Base-by-base conservation (phyloP, 208 protist genomes). In the Crithidia expoeki region DNA sequence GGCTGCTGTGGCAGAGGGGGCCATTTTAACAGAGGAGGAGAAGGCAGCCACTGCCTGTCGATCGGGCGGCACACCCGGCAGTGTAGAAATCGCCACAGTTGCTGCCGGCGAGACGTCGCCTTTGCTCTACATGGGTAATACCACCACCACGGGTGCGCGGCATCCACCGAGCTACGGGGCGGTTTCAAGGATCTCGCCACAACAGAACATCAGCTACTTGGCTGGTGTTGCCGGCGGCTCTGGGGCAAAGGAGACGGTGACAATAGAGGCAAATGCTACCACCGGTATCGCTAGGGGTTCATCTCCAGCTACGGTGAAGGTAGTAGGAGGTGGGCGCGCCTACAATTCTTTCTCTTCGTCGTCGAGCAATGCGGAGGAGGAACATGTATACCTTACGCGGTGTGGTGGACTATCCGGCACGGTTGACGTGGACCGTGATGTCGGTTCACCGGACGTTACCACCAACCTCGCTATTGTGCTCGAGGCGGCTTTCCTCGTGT, bases 381-480 rank as follows among this genome's bases (percentile, higher is more conserved):
- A 44, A 6, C 40, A 52, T 2, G 25, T 12, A 17, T 17, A 38
- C 0, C 23, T 64, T 17, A 27, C 44, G 4, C 28, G 14, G 38
- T 4, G 28, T 17, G 52, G 52, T 40, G 58, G 58, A 25, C 46
- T 47, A 33, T 47, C 61, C 16, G 40, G 36, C n/a, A 68, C 68
- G 9, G 64, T 68, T 10, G 76, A 84, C 19, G 52, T 75, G 19
- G 87, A 93, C 56, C 75, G 77, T n/a, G 87, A 93, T 47, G 77
- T 86, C n/a, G 87, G 87, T 11, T 84, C 81, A 11, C 84, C 84
- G 0, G 87, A 93, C 42, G 69, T 86, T 42, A 93, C 87, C 14
- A 93, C 87, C 32, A 76, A 62, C 2, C 72, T 93, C 4, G 84
- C 84, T 51, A 88, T 90, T 55, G 79, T 93, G 25, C 10, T 85